Base-by-base conservation (phyloP, 2,329 filamentous ascomycete genomes). In the Fusarium sp. region DNA sequence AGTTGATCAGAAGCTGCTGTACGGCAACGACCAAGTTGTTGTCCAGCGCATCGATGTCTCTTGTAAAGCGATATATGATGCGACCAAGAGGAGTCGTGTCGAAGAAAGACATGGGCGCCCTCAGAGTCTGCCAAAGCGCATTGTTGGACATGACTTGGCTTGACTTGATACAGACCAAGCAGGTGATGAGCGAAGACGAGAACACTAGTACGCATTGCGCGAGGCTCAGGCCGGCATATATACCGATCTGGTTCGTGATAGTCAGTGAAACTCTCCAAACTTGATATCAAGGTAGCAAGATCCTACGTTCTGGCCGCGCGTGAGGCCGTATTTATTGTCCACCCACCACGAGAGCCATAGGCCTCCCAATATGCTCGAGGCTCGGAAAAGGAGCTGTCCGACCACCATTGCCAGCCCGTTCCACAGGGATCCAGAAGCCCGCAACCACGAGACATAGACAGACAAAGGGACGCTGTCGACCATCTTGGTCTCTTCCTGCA, bases 281-380 rank as follows among this genome's bases (percentile, higher is more conserved):
- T 7, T 31, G 3, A 24, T 24, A 43, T 15, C 5, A 11, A 11
- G 4, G 4, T 2, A 18, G n/a, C 18, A 11, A 11, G 5, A 24
- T 15, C 38, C 2, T 34, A 53, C 50, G 10, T 53, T 53, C 18
- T 53, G 50, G 15, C 26, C 26, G 3, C 28, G 50, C 15, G 38
- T 34, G 7, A 53, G 50, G 15, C 38, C 14, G 38, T 53, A 53
- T 14, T 33, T 53, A 17, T 44, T 44, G 20, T 53, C 50, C 38
- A 53, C 50, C 50, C 50, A 53, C 39, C 51, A 54, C 14, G 51
- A 54, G 24, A 48, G 40, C 40, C 51, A 28, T 8, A 54, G 26
- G 3, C 31, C 40, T 28, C 51, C 51, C 31, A 48, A 13, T 20
- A 54, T 54, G 2, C 51, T 54, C 14, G 51, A 36, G 5, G 40